Conservation (phyloP, 495 filamentous ascomycete genomes). For the Astrothelium macrocarpum region DNA sequence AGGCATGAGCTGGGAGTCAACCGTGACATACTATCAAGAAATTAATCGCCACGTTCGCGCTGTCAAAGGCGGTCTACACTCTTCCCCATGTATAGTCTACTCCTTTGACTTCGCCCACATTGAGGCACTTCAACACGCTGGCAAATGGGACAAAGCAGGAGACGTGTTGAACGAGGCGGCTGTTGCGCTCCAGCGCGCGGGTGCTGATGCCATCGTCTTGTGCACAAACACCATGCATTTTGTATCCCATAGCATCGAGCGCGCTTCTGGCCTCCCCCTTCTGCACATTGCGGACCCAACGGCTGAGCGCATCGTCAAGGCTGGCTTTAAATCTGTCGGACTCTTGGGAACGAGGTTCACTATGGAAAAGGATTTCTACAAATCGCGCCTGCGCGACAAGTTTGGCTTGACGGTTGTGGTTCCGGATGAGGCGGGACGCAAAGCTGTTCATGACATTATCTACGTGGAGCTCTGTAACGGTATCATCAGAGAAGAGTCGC, state of each 20-base stretch:
- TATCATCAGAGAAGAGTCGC: not conserved
- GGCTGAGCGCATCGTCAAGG: constrained; percentile 7
- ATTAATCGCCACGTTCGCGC: constrained; percentile 17
- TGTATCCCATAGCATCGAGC: constrained; percentile 5
- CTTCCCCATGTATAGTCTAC: constrained; percentile 16
- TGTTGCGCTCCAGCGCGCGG: constrained; percentile 7
- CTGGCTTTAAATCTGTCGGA: constrained; percentile 14
- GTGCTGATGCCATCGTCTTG: constrained; percentile 17
- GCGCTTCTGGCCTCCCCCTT: constrained; percentile 12
- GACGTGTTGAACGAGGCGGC: not conserved
- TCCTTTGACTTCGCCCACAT: constrained; percentile 23
- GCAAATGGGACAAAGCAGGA: constrained; percentile 16
- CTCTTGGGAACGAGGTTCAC: constrained; percentile 17
- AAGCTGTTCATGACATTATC: constrained; percentile 9
- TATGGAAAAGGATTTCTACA: constrained; percentile 13
- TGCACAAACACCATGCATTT: constrained; percentile 20
- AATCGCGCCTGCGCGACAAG: not conserved
- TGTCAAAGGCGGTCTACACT: constrained; percentile 14
- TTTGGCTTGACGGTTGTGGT: constrained; percentile 12
- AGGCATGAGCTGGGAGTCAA: constrained; percentile 17
- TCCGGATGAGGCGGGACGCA: constrained; percentile 6
- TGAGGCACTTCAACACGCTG: constrained; percentile 4
- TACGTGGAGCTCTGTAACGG: constrained; percentile 12
- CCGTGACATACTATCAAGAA: constrained; percentile 19
- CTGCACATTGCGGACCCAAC: constrained; percentile 20